Conservation (phyloP, 441 rosid species). For the Populus trichocarpa region DNA sequence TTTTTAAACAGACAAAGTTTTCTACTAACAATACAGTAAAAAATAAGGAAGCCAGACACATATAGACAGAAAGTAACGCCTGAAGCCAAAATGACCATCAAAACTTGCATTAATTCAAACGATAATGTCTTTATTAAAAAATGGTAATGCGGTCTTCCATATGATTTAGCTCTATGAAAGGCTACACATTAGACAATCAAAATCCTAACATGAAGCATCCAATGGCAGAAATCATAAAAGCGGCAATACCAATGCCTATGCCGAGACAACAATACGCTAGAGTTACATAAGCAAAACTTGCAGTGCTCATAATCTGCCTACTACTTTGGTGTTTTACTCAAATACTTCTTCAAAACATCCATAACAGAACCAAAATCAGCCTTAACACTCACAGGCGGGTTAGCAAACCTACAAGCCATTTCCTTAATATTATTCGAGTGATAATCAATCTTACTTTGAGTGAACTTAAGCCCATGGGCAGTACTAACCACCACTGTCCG, state of each 20-base stretch:
- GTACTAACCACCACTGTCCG: constrained; percentile 64
- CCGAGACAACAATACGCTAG: constrained; percentile 1
- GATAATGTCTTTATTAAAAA: background rate
- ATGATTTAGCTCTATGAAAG: background rate
- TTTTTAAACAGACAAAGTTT: background rate
- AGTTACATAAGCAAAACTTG: constrained; percentile 12
- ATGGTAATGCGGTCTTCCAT: background rate
- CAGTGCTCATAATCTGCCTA: background rate
- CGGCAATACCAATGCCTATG: background rate
- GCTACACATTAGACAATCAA: background rate
- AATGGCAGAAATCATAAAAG: background rate
- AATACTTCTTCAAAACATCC: constrained; percentile 55
- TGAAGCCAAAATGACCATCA: constrained; percentile 1
- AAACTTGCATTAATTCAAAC: background rate
- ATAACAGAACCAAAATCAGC: constrained; percentile 63
- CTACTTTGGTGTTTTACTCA: constrained; percentile 28
- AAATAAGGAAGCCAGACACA: background rate
- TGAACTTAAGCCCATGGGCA: constrained; percentile 61
- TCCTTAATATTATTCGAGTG: constrained; percentile 48
- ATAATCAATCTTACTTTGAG: constrained; percentile 57
- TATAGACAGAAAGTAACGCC: background rate
- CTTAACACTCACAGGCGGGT: constrained; percentile 54
- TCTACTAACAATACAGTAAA: background rate
- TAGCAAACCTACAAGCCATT: constrained; percentile 50
- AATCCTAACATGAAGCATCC: constrained; percentile 1